A percentile compares a stretch with the other conserved stretches of the same genome.
Conservation (phyloP, 164 flowering plant genomes). For the Sedum album region DNA sequence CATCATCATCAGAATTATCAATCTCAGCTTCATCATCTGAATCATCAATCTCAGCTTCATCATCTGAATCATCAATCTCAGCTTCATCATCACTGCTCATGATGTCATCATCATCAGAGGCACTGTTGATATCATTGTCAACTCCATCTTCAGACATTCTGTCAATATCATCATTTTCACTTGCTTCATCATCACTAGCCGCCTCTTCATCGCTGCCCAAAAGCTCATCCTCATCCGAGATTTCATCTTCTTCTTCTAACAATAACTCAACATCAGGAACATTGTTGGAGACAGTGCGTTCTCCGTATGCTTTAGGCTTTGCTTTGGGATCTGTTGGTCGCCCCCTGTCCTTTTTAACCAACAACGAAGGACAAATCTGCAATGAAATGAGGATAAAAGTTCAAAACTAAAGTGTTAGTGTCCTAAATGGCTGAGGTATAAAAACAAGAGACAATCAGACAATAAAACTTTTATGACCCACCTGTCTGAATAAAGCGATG, state of each 20-base stretch:
- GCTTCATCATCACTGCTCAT: slow-evolving; percentile 16
- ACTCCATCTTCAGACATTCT: slow-evolving; percentile 3
- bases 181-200: slow-evolving; percentile 21
- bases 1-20: slow-evolving; percentile 16
- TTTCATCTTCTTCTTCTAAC: slow-evolving; percentile 19
- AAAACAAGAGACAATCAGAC: no score
- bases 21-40: slow-evolving; percentile 18
- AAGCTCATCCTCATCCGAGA: slow-evolving; percentile 15
- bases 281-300: slow-evolving; percentile 44
- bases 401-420: no score
- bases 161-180: slow-evolving; percentile 10
- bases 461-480: slow-evolving; percentile 9
- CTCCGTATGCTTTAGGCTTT: slow-evolving; percentile 85
- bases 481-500: slow-evolving; percentile 79
- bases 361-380: slow-evolving; percentile 78
- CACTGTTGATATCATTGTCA: slow-evolving; percentile 5
- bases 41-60: slow-evolving; percentile 12
- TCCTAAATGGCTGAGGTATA: no score
- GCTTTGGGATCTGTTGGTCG: slow-evolving; percentile 74
- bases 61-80: slow-evolving; percentile 12
- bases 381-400: slow-evolving; percentile 14
- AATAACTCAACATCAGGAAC: slow-evolving; percentile 74
- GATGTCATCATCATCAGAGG: slow-evolving; percentile 5
- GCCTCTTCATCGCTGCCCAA: slow-evolving; percentile 15
- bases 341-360: slow-evolving; percentile 86